These are phyloP conservation scores for Carex pumila DNA, from an alignment of 176 grass and related monocot genomes.

Conservation along the genomic window DNA sequence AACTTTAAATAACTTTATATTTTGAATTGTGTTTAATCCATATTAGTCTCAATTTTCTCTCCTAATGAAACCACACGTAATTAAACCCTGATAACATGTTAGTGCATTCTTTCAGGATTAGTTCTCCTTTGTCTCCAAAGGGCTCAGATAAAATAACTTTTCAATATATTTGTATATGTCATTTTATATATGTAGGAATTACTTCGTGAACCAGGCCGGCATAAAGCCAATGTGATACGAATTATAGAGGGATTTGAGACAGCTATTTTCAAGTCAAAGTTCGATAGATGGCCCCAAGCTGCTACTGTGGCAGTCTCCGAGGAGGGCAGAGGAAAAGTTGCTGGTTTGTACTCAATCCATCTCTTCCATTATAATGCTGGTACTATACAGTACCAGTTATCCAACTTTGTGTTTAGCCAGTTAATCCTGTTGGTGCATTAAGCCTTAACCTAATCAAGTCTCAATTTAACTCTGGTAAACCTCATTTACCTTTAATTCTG, in stretches of 20 bases:
- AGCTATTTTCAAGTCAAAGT: constrained; percentile 71
- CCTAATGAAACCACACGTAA: not conserved
- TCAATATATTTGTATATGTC: not conserved
- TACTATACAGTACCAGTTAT: not conserved
- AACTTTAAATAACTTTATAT: not conserved
- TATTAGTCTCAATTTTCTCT: not conserved
- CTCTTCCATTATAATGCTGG: not conserved
- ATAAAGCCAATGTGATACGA: constrained; percentile 70
- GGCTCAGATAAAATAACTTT: not conserved
- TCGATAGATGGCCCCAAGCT: constrained; percentile 89
- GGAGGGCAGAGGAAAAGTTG: constrained; percentile 97
- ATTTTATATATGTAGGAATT: constrained; percentile 56
- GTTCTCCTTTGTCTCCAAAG: not conserved
- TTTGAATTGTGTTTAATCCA: not conserved
- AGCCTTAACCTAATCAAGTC: not conserved
- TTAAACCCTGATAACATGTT: not conserved
- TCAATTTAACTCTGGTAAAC: not conserved
- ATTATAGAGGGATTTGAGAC: constrained; percentile 99
- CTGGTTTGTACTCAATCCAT: constrained; percentile 42
- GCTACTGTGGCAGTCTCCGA: constrained; percentile 85
- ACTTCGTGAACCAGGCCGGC: constrained; percentile 42
- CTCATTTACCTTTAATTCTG: not conserved
- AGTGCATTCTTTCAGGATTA: not conserved
- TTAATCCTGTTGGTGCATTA: not conserved
- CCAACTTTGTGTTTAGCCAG: not conserved